phyloP scores from a whole-genome alignment of 768 basidiomycete genomes.

The Panaeolus cyanescens region DNA sequence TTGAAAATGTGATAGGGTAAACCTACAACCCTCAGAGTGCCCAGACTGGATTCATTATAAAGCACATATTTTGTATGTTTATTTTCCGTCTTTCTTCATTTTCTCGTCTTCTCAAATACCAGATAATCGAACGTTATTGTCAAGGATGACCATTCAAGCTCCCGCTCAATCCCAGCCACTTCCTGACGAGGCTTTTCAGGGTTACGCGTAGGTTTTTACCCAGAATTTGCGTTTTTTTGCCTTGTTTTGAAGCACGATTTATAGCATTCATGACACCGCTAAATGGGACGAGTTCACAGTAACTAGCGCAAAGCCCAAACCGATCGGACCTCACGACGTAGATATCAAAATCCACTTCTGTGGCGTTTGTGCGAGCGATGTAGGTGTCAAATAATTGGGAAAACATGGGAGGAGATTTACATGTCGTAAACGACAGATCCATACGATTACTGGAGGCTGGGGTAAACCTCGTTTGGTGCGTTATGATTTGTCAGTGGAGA shows the following conservation, averaged over 20 bases:
- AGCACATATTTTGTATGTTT: not conserved
- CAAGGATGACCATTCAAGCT: no score
- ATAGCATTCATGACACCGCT: slow-evolving; percentile 33
- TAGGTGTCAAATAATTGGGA: slow-evolving; percentile 18
- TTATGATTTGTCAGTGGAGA: not conserved
- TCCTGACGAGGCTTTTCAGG: slow-evolving; percentile 17
- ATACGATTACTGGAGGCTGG: slow-evolving; percentile 41
- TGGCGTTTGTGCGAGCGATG: slow-evolving; percentile 56
- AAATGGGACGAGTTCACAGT: slow-evolving; percentile 44
- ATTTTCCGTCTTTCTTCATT: not conserved
- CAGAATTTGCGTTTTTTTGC: no score
- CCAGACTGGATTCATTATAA: no score
- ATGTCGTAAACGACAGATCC: slow-evolving; percentile 31
- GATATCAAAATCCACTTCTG: slow-evolving; percentile 55
- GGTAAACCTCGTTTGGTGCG: slow-evolving; percentile 29
- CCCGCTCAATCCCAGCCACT: not conserved
- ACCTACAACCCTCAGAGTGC: no score
- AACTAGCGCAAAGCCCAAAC: slow-evolving; percentile 54
- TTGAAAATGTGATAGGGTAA: no score
- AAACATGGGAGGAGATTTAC: no score
- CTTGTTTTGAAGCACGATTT: not conserved
- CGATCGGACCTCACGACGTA: slow-evolving; percentile 51
- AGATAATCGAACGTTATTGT: no score
- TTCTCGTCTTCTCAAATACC: not conserved
- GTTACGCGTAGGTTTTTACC: slow-evolving; percentile 24